Evolutionary conservation across 495 filamentous ascomycete species (phyloP), one percentile per base, ranked within the genome.

Genomic region (Hyaloscypha variabilis): DNA sequence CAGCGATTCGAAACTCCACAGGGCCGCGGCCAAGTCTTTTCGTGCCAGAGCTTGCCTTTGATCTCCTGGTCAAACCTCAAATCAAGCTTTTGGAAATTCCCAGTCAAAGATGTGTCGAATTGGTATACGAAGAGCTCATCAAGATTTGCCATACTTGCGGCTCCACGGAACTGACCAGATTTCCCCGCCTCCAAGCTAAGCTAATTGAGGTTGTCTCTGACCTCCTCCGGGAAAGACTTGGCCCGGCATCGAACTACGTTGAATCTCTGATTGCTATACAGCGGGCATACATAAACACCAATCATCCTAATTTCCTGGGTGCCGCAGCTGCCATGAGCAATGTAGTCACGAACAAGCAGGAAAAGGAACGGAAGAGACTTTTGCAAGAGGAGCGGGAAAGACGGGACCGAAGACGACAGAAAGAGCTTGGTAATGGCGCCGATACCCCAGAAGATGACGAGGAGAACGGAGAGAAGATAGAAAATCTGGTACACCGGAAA

Each of bases 81-180:
- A 99, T 99, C 74, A 97, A 97, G 76, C 84, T 99, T 50, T 82
- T 99, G 3, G 96, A 98, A 75, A 84, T 92, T n/a, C 95, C 95
- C 8, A 94, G 92, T 68, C 96, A 99, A 72, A 85, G 95, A 67
- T 99, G 95, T 71, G 95, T 99, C 29, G 96, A 99, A 76, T 82
- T 98, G 23, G 95, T 99, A 0, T 99, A 99, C 73, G 95, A 99
- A 74, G 95, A 99, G 75, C 85, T 99, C 11, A 99, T 99, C 78
- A 99, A 99, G 76, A 97, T 99, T 62, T 96, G 95, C 75, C 95
- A 99, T 75, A 99, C 95, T 2, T 99, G 95, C 79, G 96, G 96
- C 54, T 97, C 92, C 4, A 94, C 90, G 26, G 95, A 99, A 75
- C 86, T 97, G 19, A 84, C 91, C 54, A 83, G 95, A 53, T 99